Evolutionary conservation across 805 yeast species (phyloP).

Genomic region (Candida khao-thaluensis): DNA sequence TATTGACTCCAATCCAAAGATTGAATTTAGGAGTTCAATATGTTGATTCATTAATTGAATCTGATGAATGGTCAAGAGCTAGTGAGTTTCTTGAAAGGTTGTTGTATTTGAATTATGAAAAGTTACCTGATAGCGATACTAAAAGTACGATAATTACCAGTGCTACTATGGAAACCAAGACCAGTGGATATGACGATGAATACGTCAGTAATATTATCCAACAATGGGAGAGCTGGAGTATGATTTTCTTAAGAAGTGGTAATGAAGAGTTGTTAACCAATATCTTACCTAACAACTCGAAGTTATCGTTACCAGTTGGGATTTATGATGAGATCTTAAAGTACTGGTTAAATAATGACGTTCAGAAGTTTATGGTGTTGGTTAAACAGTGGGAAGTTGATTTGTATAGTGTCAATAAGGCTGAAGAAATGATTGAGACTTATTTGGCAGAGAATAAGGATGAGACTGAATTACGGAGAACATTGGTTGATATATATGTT

Average conservation of each 20-base stretch:
- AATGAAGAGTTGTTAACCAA: constrained; percentile 48
- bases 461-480: constrained; percentile 31
- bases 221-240: constrained; percentile 68
- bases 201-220: constrained; percentile 23
- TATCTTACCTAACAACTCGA: constrained; percentile 52
- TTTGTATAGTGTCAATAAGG: constrained; percentile 46
- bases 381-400: constrained; percentile 57
- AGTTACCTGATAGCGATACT: constrained; percentile 29
- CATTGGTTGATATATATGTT: constrained; percentile 54
- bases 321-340: constrained; percentile 46
- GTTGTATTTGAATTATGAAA: constrained; percentile 20
- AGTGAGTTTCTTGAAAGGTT: constrained; percentile 43
- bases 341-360: constrained; percentile 39
- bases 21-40: constrained; percentile 60
- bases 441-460: constrained; percentile 26
- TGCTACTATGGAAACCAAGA: constrained; percentile 19
- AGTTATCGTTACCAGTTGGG: constrained; percentile 30
- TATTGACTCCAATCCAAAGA: constrained; percentile 51
- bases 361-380: constrained; percentile 38
- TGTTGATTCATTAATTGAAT: constrained; percentile 42
- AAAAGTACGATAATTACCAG: constrained; percentile 31
- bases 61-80: constrained; percentile 56
- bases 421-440: constrained; percentile 49
- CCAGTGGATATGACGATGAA: constrained; percentile 18
- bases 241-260: constrained; percentile 48